These are phyloP conservation scores for Leptosphaerulina australis DNA, from an alignment of 2,329 filamentous ascomycete species.

Conservation along the genomic window DNA sequence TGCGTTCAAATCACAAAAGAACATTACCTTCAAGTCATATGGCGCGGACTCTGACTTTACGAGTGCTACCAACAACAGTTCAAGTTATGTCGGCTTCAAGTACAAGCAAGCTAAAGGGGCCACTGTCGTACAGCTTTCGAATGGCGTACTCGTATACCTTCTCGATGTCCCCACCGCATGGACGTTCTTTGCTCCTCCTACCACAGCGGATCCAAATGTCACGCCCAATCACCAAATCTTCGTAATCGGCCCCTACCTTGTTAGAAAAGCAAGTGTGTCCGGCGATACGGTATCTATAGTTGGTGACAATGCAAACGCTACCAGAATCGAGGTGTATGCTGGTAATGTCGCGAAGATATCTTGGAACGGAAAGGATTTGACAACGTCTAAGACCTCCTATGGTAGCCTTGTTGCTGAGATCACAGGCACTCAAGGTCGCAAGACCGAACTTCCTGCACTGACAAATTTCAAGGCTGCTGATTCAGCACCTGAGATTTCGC, in stretches of 20 bases:
- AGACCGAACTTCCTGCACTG: slow-evolving; percentile 54
- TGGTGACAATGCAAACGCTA: slow-evolving; percentile 53
- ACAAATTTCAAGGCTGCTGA: slow-evolving; percentile 57
- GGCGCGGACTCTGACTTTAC: slow-evolving; percentile 48
- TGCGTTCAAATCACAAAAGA: slow-evolving; percentile 53
- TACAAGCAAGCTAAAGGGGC: slow-evolving; percentile 57
- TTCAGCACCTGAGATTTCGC: slow-evolving; percentile 56
- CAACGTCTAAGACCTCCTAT: slow-evolving; percentile 50
- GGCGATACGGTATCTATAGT: slow-evolving; percentile 55
- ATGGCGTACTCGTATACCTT: slow-evolving; percentile 58
- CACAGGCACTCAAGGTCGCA: slow-evolving; percentile 48
- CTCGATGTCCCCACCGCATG: slow-evolving; percentile 61
- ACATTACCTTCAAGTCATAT: slow-evolving; percentile 50
- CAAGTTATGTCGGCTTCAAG: slow-evolving; percentile 42
- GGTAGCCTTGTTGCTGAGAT: slow-evolving; percentile 53
- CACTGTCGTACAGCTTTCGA: slow-evolving; percentile 57
- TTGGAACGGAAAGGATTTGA: slow-evolving; percentile 57
- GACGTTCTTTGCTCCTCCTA: slow-evolving; percentile 62
- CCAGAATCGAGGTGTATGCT: slow-evolving; percentile 49
- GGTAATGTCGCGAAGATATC: slow-evolving; percentile 40
- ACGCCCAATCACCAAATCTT: slow-evolving; percentile 53
- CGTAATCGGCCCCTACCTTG: slow-evolving; percentile 38
- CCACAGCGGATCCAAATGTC: slow-evolving; percentile 55
- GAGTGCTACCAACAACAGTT: slow-evolving; percentile 28
- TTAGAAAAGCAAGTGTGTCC: slow-evolving; percentile 50